Evolutionary conservation across 495 filamentous ascomycete genomes (phyloP).

Genomic region (Melanomma pulvis-pyrius): DNA sequence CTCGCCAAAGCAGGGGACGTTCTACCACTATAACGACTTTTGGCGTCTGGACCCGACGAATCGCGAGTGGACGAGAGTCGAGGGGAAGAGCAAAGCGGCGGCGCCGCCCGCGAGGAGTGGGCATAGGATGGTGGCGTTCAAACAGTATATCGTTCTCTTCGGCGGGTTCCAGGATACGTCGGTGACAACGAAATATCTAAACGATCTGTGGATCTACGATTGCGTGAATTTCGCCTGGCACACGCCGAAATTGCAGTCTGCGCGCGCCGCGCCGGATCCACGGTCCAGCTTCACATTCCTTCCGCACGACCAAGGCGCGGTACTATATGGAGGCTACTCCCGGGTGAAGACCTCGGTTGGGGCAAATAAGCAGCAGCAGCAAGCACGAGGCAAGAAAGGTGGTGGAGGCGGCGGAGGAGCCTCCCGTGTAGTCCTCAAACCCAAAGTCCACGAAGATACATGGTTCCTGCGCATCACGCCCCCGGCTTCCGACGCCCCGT

Average conservation of each 20-base stretch:
- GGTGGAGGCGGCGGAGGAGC: constrained; percentile 55
- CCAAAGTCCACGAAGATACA: constrained; percentile 88
- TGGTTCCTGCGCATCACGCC: constrained; percentile 86
- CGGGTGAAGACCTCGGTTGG: constrained; percentile 70
- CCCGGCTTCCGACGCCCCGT: constrained; percentile 63
- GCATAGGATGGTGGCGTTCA: constrained; percentile 93
- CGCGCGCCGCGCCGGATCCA: constrained; percentile 83
- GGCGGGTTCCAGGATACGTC: constrained; percentile 96
- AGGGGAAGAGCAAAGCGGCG: constrained; percentile 72
- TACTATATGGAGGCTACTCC: constrained; percentile 90
- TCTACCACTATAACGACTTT: constrained; percentile 99
- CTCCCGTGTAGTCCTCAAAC: constrained; percentile 71
- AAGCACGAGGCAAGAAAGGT: constrained; percentile 46
- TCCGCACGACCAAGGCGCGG: constrained; percentile 85
- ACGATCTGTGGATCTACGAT: constrained; percentile 71
- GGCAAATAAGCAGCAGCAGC: constrained; percentile 48
- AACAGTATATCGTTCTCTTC: constrained; percentile 75
- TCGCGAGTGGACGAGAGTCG: constrained; percentile 87
- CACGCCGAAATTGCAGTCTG: constrained; percentile 67
- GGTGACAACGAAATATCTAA: constrained; percentile 86
- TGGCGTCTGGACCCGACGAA: constrained; percentile 83
- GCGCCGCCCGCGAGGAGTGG: constrained; percentile 87
- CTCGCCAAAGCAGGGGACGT: constrained; percentile 92
- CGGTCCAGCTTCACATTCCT: constrained; percentile 87
- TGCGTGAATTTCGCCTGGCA: constrained; percentile 76